phyloP scores from a whole-genome alignment of 2,329 filamentous ascomycete species.

The Tolypocladium capitatum region DNA sequence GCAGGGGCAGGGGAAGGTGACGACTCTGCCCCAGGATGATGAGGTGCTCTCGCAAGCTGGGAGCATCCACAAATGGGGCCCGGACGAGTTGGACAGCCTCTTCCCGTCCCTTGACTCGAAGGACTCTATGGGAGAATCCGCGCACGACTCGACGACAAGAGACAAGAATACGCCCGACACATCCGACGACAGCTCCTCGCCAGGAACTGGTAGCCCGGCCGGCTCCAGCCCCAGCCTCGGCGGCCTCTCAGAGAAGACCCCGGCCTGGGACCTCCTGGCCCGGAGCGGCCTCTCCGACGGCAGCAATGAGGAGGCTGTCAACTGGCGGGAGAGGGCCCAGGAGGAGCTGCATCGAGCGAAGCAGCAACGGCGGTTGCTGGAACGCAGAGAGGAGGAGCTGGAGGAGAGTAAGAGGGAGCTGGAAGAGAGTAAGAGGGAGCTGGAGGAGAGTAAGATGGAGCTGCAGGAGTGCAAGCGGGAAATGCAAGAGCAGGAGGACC shows the following conservation, averaged over 20 bases:
- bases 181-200: not conserved
- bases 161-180: no score
- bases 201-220: not conserved
- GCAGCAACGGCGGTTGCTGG: not conserved
- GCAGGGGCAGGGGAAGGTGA: not conserved
- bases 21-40: not conserved
- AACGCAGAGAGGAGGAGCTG: not conserved
- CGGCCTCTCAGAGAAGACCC: not conserved
- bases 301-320: not conserved
- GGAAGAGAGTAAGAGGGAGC: not conserved
- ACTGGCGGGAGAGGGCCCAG: not conserved
- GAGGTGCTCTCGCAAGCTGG: not conserved
- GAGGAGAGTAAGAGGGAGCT: not conserved
- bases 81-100: not conserved
- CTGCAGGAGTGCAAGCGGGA: not conserved
- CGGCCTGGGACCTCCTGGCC: no score
- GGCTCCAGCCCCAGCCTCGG: not conserved
- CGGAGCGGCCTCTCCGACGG: not conserved
- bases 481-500: not conserved
- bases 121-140: not conserved
- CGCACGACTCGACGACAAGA: not conserved
- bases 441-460: not conserved
- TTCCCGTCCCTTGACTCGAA: not conserved
- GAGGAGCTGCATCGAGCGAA: not conserved
- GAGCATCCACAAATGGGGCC: not conserved